phyloP scores from a whole-genome alignment of 495 filamentous ascomycete species.

The Tetracladium setigerum region DNA sequence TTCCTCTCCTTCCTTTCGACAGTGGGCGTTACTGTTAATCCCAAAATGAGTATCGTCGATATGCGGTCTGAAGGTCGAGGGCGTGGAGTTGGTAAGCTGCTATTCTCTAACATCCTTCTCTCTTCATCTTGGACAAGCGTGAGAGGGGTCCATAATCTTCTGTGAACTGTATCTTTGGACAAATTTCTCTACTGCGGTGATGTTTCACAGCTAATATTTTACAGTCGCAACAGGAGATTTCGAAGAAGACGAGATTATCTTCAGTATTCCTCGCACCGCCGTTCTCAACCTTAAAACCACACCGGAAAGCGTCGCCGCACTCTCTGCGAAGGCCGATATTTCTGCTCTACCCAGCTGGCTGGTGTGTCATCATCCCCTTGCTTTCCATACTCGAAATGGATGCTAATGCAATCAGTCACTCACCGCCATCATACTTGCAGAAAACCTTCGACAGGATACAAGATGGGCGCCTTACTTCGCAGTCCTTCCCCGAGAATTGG shows the following conservation, averaged over 20 bases:
- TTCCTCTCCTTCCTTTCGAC: conserved; percentile 50
- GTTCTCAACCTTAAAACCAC: conserved; percentile 35
- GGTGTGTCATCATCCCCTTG: conserved; percentile 6
- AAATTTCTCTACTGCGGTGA: neutral
- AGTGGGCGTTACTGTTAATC: conserved; percentile 42
- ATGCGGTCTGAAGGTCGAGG: conserved; percentile 43
- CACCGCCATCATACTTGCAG: conserved; percentile 75
- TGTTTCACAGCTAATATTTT: conserved; percentile 19
- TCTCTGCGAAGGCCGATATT: neutral
- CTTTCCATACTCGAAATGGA: neutral
- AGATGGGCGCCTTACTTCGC: conserved; percentile 74
- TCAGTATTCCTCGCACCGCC: conserved; percentile 49
- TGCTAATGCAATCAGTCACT: conserved; percentile 29
- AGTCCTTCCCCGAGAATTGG: conserved; percentile 69
- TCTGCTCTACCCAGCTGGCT: conserved; percentile 16
- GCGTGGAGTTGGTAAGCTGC: conserved; percentile 51
- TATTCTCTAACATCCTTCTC: conserved; percentile 3
- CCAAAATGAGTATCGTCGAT: conserved; percentile 48
- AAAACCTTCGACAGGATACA: conserved; percentile 56
- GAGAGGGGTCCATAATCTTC: neutral
- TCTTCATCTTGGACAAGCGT: neutral
- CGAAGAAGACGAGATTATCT: conserved; percentile 55
- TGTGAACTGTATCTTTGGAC: neutral
- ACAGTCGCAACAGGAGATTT: conserved; percentile 52
- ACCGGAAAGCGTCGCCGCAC: neutral